These are phyloP conservation scores for Ceratobasidium sp. DNA, from an alignment of 1,284 basidiomycete species.

Conservation along the genomic window DNA sequence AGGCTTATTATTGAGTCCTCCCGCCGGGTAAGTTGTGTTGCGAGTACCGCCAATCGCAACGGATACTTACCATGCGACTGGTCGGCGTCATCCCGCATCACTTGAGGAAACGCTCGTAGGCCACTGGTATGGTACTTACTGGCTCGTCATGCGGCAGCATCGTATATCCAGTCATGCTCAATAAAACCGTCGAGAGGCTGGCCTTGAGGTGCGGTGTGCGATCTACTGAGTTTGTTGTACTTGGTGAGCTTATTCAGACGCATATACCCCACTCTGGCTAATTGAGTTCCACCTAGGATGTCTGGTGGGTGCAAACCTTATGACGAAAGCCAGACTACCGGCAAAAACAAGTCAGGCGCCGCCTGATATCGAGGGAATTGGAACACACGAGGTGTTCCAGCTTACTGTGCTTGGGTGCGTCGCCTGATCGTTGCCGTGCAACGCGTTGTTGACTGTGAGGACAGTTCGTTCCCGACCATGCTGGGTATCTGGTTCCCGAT, in stretches of 20 bases:
- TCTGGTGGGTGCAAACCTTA: slow-evolving; percentile 36
- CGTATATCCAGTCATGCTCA: slow-evolving; percentile 75
- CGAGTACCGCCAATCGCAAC: neutral
- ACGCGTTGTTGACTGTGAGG: neutral
- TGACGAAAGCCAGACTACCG: slow-evolving; percentile 41
- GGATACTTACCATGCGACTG: slow-evolving; percentile 57
- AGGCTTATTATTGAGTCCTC: slow-evolving; percentile 63
- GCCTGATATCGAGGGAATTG: slow-evolving; percentile 32
- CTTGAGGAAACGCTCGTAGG: slow-evolving; percentile 67
- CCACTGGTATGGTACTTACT: slow-evolving; percentile 67
- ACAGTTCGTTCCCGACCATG: slow-evolving; percentile 32
- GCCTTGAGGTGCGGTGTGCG: slow-evolving; percentile 71
- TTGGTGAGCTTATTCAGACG: slow-evolving; percentile 6
- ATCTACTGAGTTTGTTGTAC: slow-evolving; percentile 37
- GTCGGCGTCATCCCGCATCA: slow-evolving; percentile 70
- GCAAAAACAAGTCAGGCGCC: slow-evolving; percentile 12
- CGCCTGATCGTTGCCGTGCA: neutral
- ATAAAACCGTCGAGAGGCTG: slow-evolving; percentile 66
- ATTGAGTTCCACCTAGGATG: slow-evolving; percentile 3
- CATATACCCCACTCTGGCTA: neutral
- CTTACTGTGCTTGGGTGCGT: slow-evolving; percentile 33
- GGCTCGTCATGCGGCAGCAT: slow-evolving; percentile 71
- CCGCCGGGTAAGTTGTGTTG: slow-evolving; percentile 14
- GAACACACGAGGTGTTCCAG: slow-evolving; percentile 19
- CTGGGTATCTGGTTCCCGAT: slow-evolving; percentile 42